Conservation (phyloP, 306 rosid genomes). For the Potentilla sterilis region DNA sequence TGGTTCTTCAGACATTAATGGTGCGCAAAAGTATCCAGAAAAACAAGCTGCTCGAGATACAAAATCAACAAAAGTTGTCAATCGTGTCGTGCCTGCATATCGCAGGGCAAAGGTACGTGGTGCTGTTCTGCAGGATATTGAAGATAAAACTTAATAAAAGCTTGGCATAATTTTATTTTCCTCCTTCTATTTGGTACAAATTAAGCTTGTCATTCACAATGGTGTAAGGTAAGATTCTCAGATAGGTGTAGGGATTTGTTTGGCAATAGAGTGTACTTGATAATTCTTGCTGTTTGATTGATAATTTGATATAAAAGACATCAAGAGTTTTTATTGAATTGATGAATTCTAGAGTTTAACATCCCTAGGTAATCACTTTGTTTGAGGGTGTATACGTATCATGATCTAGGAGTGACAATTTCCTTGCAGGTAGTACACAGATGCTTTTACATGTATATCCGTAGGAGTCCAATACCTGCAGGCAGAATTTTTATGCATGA, state of each 20-base stretch:
- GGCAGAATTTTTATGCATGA: neutral
- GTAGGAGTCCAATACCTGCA: neutral
- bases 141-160: conserved; percentile 33
- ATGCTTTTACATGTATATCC: neutral
- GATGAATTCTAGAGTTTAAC: neutral
- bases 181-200: no score
- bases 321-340: neutral
- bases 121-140: conserved; percentile 59
- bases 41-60: conserved; percentile 43
- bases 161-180: neutral
- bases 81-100: conserved; percentile 59
- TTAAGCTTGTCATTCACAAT: neutral
- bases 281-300: neutral
- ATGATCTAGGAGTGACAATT: neutral
- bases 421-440: neutral
- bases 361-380: neutral
- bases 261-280: neutral
- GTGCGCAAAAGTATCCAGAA: conserved; percentile 55
- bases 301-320: neutral
- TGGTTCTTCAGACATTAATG: conserved; percentile 38
- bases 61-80: conserved; percentile 41
- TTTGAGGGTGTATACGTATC: neutral
- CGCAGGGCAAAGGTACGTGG: conserved; percentile 89
- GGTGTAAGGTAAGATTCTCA: neutral
- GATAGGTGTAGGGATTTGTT: neutral